Percentiles rank a stretch among this genome's conserved stretches.
phyloP scores from a whole-genome alignment of 2,329 filamentous ascomycete genomes.

The Aureobasidium sp. region DNA sequence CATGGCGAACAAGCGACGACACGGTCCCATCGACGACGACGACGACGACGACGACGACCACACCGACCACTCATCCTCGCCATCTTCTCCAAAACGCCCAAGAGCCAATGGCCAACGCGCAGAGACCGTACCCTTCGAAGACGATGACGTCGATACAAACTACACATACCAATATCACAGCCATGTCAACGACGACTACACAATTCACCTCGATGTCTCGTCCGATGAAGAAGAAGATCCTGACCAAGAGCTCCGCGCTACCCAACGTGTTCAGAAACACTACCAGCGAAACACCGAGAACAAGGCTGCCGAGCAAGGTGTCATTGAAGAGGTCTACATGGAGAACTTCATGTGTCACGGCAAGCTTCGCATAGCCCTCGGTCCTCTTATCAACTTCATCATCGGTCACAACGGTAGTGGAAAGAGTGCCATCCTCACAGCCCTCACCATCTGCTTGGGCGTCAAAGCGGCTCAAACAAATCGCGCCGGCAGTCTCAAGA shows the following conservation, averaged over 20 bases:
- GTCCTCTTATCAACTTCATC: conserved; percentile 97
- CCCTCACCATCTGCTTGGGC: conserved; percentile 93
- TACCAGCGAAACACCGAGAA: conserved; percentile 59
- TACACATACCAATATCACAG: conserved; percentile 20
- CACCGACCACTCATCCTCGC: not conserved
- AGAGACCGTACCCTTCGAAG: not conserved
- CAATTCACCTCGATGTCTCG: conserved; percentile 21
- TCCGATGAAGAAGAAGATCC: conserved; percentile 32
- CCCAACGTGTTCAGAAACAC: conserved; percentile 34
- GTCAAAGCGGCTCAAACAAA: conserved; percentile 95
- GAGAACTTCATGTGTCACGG: conserved; percentile 98
- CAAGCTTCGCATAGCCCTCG: conserved; percentile 83
- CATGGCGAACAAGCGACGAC: conserved; percentile 16
- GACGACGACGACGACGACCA: conserved; percentile 5
- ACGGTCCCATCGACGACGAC: not conserved
- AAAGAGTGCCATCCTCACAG: conserved; percentile 96
- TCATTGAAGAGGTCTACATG: conserved; percentile 88
- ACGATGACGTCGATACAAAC: conserved; percentile 11
- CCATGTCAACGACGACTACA: conserved; percentile 13
- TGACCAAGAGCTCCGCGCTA: conserved; percentile 30
- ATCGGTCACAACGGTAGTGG: conserved; percentile 98
- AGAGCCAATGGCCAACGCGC: not conserved
- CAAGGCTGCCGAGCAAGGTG: conserved; percentile 80
- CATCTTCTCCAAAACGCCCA: conserved; percentile 3
- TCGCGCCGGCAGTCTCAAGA: conserved; percentile 88